phyloP scores from a whole-genome alignment of 768 basidiomycete species.

The Dentipellis fragilis region DNA sequence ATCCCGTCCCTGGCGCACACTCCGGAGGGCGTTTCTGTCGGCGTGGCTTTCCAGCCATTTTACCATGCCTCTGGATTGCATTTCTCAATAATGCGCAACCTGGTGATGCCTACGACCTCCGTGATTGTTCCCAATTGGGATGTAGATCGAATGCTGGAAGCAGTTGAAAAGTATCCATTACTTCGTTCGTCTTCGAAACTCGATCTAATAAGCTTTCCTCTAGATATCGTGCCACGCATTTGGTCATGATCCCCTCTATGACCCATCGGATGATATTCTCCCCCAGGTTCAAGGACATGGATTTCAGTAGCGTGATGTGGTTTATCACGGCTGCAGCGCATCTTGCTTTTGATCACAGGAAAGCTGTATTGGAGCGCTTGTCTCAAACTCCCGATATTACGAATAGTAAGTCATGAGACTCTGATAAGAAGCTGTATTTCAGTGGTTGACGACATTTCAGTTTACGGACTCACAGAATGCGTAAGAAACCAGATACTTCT shows the following conservation, averaged over 20 bases:
- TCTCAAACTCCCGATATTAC: neutral
- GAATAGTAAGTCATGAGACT: neutral
- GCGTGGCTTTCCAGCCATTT: slow-evolving; percentile 54
- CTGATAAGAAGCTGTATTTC: neutral
- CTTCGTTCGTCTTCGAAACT: too few relatives aligned
- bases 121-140: slow-evolving; percentile 58
- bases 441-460: slow-evolving; percentile 21
- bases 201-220: too few relatives aligned
- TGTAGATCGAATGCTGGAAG: slow-evolving; percentile 34
- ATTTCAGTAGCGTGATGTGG: neutral
- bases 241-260: neutral
- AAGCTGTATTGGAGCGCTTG: neutral
- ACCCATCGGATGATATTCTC: slow-evolving; percentile 3
- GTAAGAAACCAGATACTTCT: neutral
- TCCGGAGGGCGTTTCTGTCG: slow-evolving; percentile 35
- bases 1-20: slow-evolving; percentile 19
- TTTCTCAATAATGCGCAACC: slow-evolving; percentile 33
- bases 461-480: slow-evolving; percentile 37
- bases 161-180: slow-evolving; percentile 59
- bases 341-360: neutral
- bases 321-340: neutral
- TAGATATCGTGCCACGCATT: neutral
- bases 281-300: neutral
- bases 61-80: slow-evolving; percentile 60
- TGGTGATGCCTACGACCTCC: slow-evolving; percentile 34